These are phyloP conservation scores for Dactylella cylindrospora DNA, from an alignment of 2,329 filamentous ascomycete species.

Conservation along the genomic window DNA sequence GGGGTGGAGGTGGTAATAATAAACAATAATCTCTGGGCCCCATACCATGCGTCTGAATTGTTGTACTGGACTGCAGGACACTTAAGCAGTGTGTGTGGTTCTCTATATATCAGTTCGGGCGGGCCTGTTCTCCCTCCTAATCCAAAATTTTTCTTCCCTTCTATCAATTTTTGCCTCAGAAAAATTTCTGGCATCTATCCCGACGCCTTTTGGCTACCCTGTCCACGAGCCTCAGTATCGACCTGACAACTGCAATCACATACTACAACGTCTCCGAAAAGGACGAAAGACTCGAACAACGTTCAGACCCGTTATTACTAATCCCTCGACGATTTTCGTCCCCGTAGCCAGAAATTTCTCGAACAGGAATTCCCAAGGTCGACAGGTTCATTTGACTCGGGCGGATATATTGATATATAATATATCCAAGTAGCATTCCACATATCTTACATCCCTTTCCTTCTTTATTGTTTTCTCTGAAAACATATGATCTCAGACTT, in stretches of 20 bases:
- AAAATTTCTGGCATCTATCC: slow-evolving; percentile 25
- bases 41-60: slow-evolving; percentile 35
- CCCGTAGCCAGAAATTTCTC: slow-evolving; percentile 42
- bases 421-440: too few relatives aligned
- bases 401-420: too few relatives aligned
- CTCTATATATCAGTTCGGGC: slow-evolving; percentile 44
- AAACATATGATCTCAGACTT: slow-evolving; percentile 33
- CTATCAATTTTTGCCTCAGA: slow-evolving; percentile 36
- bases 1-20: slow-evolving; percentile 20
- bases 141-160: slow-evolving; percentile 25
- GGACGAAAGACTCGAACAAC: too few relatives aligned
- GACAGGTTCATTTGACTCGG: too few relatives aligned
- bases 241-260: slow-evolving; percentile 31
- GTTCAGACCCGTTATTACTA: slow-evolving; percentile 17
- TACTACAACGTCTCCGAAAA: slow-evolving; percentile 29
- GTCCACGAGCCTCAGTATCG: slow-evolving; percentile 35
- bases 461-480: background rate
- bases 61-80: slow-evolving; percentile 42
- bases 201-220: slow-evolving; percentile 41
- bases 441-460: slow-evolving; percentile 26
- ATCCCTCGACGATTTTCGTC: slow-evolving; percentile 19
- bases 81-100: too few relatives aligned
- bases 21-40: slow-evolving; percentile 40
- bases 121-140: slow-evolving; percentile 27
- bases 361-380: too few relatives aligned